Evolutionary conservation across 225 moss, liverwort and hornwort species (phyloP).

Genomic region (Anthoceros angustus): DNA sequence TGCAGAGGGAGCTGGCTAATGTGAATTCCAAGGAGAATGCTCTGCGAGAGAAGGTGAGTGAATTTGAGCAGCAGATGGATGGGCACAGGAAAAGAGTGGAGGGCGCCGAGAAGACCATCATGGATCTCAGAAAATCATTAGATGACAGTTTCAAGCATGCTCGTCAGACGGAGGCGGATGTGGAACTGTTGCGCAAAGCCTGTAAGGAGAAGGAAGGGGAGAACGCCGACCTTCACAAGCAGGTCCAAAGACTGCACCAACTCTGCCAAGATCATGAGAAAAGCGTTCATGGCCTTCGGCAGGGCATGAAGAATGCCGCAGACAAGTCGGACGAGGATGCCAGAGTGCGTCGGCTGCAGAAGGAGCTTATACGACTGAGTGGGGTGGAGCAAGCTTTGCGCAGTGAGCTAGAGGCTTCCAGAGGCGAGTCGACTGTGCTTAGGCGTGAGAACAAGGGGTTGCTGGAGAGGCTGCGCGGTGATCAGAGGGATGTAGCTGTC

Average conservation of each 20-base stretch:
- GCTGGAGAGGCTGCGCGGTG: conserved; percentile 35
- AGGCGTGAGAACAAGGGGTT: conserved; percentile 42
- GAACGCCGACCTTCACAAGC: conserved; percentile 45
- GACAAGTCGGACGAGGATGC: conserved; percentile 35
- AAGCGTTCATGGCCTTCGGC: conserved; percentile 66
- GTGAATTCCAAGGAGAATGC: conserved; percentile 53
- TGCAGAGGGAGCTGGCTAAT: conserved; percentile 47
- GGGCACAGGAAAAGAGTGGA: conserved; percentile 86
- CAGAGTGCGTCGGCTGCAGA: conserved; percentile 39
- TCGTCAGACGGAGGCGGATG: conserved; percentile 53
- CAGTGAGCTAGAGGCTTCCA: conserved; percentile 48
- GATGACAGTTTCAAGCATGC: conserved; percentile 57
- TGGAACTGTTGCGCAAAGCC: conserved; percentile 45
- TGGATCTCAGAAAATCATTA: conserved; percentile 63
- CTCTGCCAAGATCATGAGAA: conserved; percentile 71
- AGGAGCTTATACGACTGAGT: conserved; percentile 71
- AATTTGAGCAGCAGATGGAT: conserved; percentile 91
- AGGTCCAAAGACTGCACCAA: conserved; percentile 65
- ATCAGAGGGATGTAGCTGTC: conserved; percentile 24
- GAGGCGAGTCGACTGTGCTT: conserved; percentile 41
- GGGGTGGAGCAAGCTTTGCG: conserved; percentile 58
- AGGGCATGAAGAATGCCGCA: conserved; percentile 61
- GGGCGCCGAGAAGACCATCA: conserved; percentile 71
- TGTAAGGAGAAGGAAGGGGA: conserved; percentile 54
- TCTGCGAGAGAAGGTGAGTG: conserved; percentile 67